A percentile compares a stretch with the other conserved stretches of the same genome.
Conservation (phyloP, 2,329 filamentous ascomycete species). For the Xylogone sp. region DNA sequence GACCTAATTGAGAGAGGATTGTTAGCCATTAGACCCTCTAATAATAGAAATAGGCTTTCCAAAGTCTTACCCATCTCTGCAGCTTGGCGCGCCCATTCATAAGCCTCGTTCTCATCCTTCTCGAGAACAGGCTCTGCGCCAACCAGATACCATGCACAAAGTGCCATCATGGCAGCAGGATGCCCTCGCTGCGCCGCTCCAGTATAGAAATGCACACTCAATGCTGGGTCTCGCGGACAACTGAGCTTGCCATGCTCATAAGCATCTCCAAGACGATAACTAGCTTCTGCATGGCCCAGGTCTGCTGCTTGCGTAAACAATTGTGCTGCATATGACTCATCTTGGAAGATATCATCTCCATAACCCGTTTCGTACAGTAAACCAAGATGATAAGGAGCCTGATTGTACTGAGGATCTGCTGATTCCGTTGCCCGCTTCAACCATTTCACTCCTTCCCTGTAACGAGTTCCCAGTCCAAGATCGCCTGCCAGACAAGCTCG, state of each 20-base stretch:
- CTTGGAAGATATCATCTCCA: slow-evolving; percentile 89
- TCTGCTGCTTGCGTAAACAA: slow-evolving; percentile 93
- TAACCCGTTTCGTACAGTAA: slow-evolving; percentile 89
- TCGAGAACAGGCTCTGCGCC: slow-evolving; percentile 88
- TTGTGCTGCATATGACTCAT: slow-evolving; percentile 86
- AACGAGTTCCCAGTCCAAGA: slow-evolving; percentile 72
- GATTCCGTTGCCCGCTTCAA: slow-evolving; percentile 88
- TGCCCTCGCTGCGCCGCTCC: slow-evolving; percentile 82
- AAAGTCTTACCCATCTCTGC: slow-evolving; percentile 72
- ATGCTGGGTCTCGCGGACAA: slow-evolving; percentile 84
- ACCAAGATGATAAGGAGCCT: slow-evolving; percentile 86
- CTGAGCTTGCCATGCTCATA: slow-evolving; percentile 89
- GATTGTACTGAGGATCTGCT: slow-evolving; percentile 88
- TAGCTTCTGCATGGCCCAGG: slow-evolving; percentile 81
- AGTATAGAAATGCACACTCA: slow-evolving; percentile 98
- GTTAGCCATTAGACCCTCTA: slow-evolving; percentile 4
- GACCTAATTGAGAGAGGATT: slow-evolving; percentile 18
- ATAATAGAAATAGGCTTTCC: neutral
- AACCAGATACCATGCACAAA: slow-evolving; percentile 98
- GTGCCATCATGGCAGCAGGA: slow-evolving; percentile 89
- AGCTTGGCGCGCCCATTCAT: slow-evolving; percentile 88
- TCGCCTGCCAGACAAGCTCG: slow-evolving; percentile 88
- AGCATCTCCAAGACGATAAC: slow-evolving; percentile 86
- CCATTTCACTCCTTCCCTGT: slow-evolving; percentile 93
- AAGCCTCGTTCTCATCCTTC: slow-evolving; percentile 93